Evolutionary conservation across 345 rosid species (phyloP), one percentile per base, ranked within the genome.

Genomic region (Populus davidiana): DNA sequence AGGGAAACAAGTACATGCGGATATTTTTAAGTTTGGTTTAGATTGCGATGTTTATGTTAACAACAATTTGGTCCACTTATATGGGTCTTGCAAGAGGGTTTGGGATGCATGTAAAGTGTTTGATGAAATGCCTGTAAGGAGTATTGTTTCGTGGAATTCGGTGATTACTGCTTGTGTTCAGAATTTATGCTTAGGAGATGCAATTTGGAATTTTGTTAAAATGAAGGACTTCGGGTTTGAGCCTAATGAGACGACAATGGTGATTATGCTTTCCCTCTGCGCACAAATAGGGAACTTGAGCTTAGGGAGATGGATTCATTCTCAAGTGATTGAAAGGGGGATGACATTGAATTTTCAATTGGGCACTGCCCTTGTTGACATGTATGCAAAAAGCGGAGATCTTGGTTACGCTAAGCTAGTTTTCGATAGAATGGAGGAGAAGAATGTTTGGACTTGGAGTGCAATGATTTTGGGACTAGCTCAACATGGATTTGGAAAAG

Each of bases 391-490:
- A 78, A 84, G 93, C 69, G 99, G 96, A 65, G 83, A 85, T 59
- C 75, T 90, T 44, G 76, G 39, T 66, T 86, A 83, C 75, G 94
- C 94, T 43, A 77, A 73, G 84, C 67, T 66, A 18, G 89, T 88
- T 72, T 93, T 95, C 70, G 71, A 82, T 29, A 83, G 81, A 75
- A 85, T 90, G 90, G 38, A 56, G 65, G 86, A 87, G 63, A 93
- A 70, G 81, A 92, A 91, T 75, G 93, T 92, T 23, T 90, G 98
- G 99, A 88, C 96, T 50, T 93, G 97, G 96, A 92, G 94, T 79
- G 93, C 99, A 5, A 93, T 96, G 97, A 96, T 93, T 25, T 72
- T 87, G 78, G 98, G 99, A 73, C 78, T 92, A 47, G 96, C 98
- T 77, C 92, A 91, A 65, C 88, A 91, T 72, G 97, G 96, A 16